These are phyloP conservation scores for Neolentinus lepideus DNA, from an alignment of 1,284 basidiomycete species.

Conservation along the genomic window DNA sequence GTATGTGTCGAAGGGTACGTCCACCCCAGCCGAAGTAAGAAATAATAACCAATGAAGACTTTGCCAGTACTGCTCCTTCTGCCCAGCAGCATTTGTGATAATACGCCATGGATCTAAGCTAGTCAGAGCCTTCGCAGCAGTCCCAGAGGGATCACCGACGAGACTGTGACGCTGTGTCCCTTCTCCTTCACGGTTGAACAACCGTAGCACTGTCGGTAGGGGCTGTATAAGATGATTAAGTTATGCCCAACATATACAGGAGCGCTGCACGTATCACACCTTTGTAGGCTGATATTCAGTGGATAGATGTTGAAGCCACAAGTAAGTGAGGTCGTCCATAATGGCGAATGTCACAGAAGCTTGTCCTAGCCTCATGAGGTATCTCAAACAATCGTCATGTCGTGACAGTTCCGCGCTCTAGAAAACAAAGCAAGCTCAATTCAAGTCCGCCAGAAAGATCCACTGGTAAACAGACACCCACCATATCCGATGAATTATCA, in stretches of 20 bases:
- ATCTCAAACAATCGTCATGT: constrained; percentile 33
- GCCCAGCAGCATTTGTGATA: constrained; percentile 37
- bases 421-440: not conserved
- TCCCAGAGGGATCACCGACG: constrained; percentile 23
- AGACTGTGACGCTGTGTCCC: constrained; percentile 28
- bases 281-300: not conserved
- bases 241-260: constrained; percentile 8
- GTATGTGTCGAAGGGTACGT: constrained; percentile 49
- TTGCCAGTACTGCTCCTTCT: constrained; percentile 36
- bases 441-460: not conserved
- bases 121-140: constrained; percentile 22
- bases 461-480: not conserved
- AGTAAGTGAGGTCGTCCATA: constrained; percentile 55
- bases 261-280: not conserved
- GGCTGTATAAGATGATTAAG: constrained; percentile 26
- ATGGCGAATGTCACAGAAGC: constrained; percentile 49
- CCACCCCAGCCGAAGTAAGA: constrained; percentile 61
- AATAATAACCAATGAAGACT: constrained; percentile 60
- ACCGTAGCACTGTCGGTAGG: constrained; percentile 45
- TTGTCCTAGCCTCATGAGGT: constrained; percentile 48
- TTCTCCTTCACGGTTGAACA: constrained; percentile 51
- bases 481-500: not conserved
- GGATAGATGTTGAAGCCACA: constrained; percentile 53
- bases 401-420: not conserved
- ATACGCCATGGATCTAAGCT: constrained; percentile 50